These are phyloP conservation scores for Fusarium subtropicale DNA, from an alignment of 2,329 filamentous ascomycete genomes.

Conservation along the genomic window DNA sequence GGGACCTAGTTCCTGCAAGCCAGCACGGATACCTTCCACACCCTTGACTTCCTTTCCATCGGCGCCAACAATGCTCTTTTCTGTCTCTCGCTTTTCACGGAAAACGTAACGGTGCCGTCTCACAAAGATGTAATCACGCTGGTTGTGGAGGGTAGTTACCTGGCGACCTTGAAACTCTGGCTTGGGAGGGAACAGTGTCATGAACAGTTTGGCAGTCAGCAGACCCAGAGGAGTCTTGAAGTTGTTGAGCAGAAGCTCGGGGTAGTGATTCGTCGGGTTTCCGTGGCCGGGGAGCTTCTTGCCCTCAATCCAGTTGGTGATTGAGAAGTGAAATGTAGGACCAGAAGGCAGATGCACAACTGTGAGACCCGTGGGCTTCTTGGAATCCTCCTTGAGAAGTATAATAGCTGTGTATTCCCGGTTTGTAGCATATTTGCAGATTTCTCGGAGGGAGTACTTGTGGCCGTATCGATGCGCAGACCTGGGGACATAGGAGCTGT, in stretches of 20 bases:
- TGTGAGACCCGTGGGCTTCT: conserved; percentile 83
- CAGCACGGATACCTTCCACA: conserved; percentile 85
- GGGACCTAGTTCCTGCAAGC: conserved; percentile 90
- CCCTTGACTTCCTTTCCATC: conserved; percentile 88
- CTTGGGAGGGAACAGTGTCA: conserved; percentile 69
- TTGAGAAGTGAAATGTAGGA: conserved; percentile 92
- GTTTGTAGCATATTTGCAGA: conserved; percentile 84
- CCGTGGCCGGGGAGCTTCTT: conserved; percentile 89
- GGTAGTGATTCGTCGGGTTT: conserved; percentile 89
- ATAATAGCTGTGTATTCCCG: conserved; percentile 86
- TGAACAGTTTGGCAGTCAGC: conserved; percentile 85
- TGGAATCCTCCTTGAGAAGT: conserved; percentile 89
- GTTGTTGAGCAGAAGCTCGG: conserved; percentile 91
- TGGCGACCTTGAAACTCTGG: conserved; percentile 89
- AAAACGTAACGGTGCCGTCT: conserved; percentile 92
- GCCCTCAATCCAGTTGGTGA: conserved; percentile 91
- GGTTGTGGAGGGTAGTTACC: conserved; percentile 92
- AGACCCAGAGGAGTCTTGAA: conserved; percentile 94
- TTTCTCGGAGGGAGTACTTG: conserved; percentile 93
- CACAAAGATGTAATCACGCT: conserved; percentile 96
- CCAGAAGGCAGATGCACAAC: conserved; percentile 86
- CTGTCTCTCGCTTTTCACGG: conserved; percentile 84
- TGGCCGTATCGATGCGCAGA: conserved; percentile 85
- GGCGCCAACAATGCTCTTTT: conserved; percentile 84
- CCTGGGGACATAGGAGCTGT: conserved; percentile 86